These are phyloP conservation scores for Cladosporium sp. DNA, from an alignment of 2,329 filamentous ascomycete species.

Conservation along the genomic window DNA sequence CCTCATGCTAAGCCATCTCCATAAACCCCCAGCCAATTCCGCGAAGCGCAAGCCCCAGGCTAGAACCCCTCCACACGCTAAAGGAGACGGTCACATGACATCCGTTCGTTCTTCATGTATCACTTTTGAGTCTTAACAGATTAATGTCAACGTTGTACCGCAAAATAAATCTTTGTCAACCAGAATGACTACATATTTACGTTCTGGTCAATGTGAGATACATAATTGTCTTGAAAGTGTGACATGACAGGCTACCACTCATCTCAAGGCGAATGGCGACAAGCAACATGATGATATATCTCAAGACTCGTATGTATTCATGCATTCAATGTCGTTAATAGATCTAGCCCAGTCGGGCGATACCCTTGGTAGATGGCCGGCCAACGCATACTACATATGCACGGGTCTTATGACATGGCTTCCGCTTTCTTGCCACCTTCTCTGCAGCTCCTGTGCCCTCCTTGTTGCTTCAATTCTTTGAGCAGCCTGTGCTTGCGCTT, in stretches of 20 bases:
- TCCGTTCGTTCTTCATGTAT: too few relatives aligned
- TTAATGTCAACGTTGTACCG: too few relatives aligned
- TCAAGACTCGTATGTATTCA: neutral
- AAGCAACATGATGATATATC: too few relatives aligned
- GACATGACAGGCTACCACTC: too few relatives aligned
- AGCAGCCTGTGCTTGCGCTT: constrained; percentile 40
- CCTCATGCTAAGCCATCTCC: constrained; percentile 1
- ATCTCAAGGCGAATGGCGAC: too few relatives aligned
- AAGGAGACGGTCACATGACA: too few relatives aligned
- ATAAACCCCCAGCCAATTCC: neutral
- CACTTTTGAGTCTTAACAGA: too few relatives aligned
- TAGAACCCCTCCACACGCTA: neutral
- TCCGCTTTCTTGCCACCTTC: constrained; percentile 36
- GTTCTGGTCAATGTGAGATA: too few relatives aligned
- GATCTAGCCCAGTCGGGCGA: neutral
- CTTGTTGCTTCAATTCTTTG: constrained; percentile 39
- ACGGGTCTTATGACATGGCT: neutral
- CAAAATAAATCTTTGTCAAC: too few relatives aligned
- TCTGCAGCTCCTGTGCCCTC: constrained; percentile 43
- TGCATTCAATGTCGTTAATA: neutral
- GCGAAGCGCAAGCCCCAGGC: neutral
- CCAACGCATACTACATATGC: neutral
- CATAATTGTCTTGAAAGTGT: too few relatives aligned
- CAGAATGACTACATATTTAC: too few relatives aligned
- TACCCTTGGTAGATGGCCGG: neutral